These are phyloP conservation scores for Xylaria sp. DNA, from an alignment of 2,329 filamentous ascomycete genomes.

Conservation along the genomic window DNA sequence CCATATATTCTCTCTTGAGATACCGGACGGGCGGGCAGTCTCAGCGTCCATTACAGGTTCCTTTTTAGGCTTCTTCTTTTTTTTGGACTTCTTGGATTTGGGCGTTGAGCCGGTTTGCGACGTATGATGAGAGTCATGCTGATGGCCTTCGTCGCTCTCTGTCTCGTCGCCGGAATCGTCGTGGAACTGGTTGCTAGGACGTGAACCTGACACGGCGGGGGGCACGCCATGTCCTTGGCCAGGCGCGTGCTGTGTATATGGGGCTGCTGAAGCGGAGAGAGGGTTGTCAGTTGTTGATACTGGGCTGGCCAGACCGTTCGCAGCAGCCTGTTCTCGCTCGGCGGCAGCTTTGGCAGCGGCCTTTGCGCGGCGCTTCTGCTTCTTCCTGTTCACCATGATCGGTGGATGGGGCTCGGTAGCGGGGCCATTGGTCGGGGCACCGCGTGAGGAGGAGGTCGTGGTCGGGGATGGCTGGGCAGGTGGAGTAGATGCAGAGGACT, in stretches of 20 bases:
- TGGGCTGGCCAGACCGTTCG: slow-evolving; percentile 40
- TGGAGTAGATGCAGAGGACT: slow-evolving; percentile 46
- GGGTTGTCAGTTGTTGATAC: slow-evolving; percentile 30
- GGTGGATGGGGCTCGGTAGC: slow-evolving; percentile 31
- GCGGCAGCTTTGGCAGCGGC: slow-evolving; percentile 64
- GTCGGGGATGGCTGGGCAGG: slow-evolving; percentile 51
- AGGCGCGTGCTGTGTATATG: slow-evolving; percentile 19
- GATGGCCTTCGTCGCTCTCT: slow-evolving; percentile 52
- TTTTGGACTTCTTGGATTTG: slow-evolving; percentile 58
- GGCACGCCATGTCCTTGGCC: slow-evolving; percentile 10
- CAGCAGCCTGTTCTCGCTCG: slow-evolving; percentile 39
- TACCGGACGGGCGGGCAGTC: slow-evolving; percentile 34
- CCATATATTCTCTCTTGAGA: slow-evolving; percentile 86
- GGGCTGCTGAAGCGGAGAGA: slow-evolving; percentile 16
- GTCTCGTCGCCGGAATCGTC: slow-evolving; percentile 48
- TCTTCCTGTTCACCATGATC: slow-evolving; percentile 76
- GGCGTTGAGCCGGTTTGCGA: slow-evolving; percentile 35
- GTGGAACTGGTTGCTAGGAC: slow-evolving; percentile 35
- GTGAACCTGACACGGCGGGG: slow-evolving; percentile 6
- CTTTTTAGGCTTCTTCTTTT: slow-evolving; percentile 60
- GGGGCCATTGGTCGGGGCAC: slow-evolving; percentile 30
- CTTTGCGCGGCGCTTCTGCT: slow-evolving; percentile 88
- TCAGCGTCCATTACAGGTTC: slow-evolving; percentile 23
- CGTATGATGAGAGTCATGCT: slow-evolving; percentile 37
- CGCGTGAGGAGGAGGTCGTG: slow-evolving; percentile 35